phyloP scores from a whole-genome alignment of 192 early-diverging fungal genomes.

The Backusella circina region DNA sequence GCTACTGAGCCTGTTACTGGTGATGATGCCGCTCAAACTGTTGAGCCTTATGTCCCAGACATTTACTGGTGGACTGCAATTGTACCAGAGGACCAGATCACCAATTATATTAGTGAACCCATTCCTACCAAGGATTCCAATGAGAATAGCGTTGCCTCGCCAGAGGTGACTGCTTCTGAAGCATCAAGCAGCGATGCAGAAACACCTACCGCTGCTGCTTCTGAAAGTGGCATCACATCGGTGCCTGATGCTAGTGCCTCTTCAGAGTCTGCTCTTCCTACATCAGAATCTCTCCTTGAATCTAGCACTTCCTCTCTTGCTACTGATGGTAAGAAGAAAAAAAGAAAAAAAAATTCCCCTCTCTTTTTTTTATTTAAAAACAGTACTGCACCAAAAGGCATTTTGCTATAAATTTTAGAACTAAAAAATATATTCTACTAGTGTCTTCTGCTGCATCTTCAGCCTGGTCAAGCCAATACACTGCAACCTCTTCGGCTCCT shows the following conservation, averaged over 20 bases:
- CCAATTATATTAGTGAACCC: constrained; percentile 3
- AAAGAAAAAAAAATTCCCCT: not conserved
- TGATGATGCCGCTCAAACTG: not conserved
- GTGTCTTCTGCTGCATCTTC: not conserved
- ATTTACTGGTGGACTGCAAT: constrained; percentile 12
- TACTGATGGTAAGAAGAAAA: not conserved
- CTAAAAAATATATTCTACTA: not conserved
- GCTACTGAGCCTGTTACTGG: not conserved
- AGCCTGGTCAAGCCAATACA: not conserved
- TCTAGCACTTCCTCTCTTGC: not conserved
- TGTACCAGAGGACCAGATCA: not conserved
- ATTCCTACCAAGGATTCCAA: not conserved
- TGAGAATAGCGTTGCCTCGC: not conserved
- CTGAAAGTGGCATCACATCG: not conserved
- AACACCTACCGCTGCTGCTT: not conserved
- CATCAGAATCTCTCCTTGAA: not conserved
- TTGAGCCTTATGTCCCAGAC: not conserved
- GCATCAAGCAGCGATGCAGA: not conserved
- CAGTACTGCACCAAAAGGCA: not conserved
- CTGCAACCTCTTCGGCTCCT: not conserved
- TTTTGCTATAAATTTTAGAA: not conserved
- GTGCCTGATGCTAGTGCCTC: not conserved
- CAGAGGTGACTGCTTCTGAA: not conserved
- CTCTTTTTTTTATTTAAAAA: not conserved
- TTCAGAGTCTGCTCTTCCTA: not conserved